Conservation (phyloP, 2,329 filamentous ascomycete species). For the Periconia sp. region DNA sequence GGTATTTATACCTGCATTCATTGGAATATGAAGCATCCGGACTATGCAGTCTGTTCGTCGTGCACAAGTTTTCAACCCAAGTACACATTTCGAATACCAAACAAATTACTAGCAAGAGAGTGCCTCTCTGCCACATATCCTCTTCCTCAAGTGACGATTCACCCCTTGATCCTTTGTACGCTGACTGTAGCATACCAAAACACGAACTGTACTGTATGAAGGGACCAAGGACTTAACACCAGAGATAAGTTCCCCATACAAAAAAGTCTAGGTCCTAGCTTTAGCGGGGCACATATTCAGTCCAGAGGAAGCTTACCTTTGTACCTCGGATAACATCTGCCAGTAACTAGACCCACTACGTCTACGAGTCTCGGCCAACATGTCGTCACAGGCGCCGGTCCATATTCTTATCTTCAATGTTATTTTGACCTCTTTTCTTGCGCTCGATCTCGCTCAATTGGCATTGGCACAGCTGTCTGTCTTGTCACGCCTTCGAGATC, state of each 20-base stretch:
- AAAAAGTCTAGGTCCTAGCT: background rate
- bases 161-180: no score
- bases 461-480: no score
- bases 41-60: no score
- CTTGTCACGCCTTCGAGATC: no score
- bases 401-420: background rate
- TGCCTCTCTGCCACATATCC: no score
- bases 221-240: background rate
- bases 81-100: no score
- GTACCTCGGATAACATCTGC: conserved; percentile 9
- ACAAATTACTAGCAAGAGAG: no score
- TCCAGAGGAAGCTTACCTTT: background rate
- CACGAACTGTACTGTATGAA: background rate
- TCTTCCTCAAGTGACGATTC: no score
- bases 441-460: background rate
- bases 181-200: no score
- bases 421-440: background rate
- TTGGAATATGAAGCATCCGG: no score
- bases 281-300: conserved; percentile 3
- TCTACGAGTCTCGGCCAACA: background rate
- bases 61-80: no score
- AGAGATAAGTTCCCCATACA: conserved; percentile 1
- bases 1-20: no score
- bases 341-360: background rate
- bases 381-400: background rate